phyloP scores from a whole-genome alignment of 2,329 filamentous ascomycete species.

The Fusarium pseudograminearum region DNA sequence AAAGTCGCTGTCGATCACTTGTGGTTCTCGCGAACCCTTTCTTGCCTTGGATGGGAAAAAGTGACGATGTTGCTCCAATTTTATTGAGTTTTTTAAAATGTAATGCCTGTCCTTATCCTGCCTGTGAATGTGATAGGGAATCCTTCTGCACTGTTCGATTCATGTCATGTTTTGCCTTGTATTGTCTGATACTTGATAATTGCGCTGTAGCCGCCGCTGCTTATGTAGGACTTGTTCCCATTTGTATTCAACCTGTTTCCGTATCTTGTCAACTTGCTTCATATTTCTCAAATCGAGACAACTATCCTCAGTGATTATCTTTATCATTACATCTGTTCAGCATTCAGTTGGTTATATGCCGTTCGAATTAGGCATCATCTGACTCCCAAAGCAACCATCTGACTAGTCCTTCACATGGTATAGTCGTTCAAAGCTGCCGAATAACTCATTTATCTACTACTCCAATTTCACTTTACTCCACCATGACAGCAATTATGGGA shows the following conservation, averaged over 20 bases:
- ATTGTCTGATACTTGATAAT: conserved; percentile 1
- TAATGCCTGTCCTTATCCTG: background rate
- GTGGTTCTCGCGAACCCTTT: conserved; percentile 8
- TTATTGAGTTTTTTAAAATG: conserved; percentile 24
- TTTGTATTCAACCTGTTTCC: background rate
- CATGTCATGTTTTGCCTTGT: conserved; percentile 9
- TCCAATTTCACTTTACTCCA: background rate
- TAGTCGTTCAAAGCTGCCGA: background rate
- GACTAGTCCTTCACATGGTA: conserved; percentile 10
- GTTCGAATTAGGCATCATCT: conserved; percentile 19
- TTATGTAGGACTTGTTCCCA: background rate
- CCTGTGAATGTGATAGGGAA: conserved; percentile 16
- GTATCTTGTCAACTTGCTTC: background rate
- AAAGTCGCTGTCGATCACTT: conserved; percentile 25
- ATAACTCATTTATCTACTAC: background rate
- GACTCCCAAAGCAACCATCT: conserved; percentile 23
- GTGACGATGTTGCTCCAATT: conserved; percentile 31
- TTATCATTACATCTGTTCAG: background rate
- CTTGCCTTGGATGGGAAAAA: conserved; percentile 10
- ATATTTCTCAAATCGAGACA: background rate
- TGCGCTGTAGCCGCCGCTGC: background rate
- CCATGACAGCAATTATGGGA: conserved; percentile 20
- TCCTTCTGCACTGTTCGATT: conserved; percentile 27
- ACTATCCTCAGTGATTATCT: background rate
- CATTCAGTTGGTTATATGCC: background rate